Percentiles rank a stretch among this genome's conserved stretches.
phyloP scores from a whole-genome alignment of 805 yeast species.

The Maudiozyma saulgeensis region DNA sequence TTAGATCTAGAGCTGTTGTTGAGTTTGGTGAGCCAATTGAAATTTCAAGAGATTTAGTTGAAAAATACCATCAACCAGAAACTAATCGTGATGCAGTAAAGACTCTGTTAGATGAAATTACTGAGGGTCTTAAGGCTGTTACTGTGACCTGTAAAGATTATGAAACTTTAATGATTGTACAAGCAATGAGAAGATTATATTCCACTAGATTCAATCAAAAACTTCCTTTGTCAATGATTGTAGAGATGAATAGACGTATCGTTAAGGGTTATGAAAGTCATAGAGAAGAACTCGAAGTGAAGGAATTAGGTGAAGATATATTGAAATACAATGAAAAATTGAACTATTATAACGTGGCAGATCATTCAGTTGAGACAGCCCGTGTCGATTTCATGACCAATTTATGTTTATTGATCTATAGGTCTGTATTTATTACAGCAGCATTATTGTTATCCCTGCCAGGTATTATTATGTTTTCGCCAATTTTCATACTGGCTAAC shows the following conservation, averaged over 20 bases:
- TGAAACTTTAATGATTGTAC: conserved; percentile 81
- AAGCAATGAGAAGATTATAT: conserved; percentile 84
- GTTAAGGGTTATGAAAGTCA: conserved; percentile 72
- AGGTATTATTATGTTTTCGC: conserved; percentile 79
- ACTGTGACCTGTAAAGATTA: conserved; percentile 84
- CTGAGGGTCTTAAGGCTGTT: conserved; percentile 69
- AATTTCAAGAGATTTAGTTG: conserved; percentile 51
- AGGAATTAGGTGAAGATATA: conserved; percentile 52
- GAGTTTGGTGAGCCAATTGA: conserved; percentile 88
- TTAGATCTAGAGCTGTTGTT: conserved; percentile 88
- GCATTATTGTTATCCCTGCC: conserved; percentile 67
- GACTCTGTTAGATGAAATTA: conserved; percentile 57
- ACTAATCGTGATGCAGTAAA: conserved; percentile 59
- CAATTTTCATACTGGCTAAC: conserved; percentile 76
- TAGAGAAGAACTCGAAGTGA: conserved; percentile 60
- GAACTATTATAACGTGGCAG: conserved; percentile 52
- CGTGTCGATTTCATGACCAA: conserved; percentile 43
- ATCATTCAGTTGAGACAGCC: conserved; percentile 42
- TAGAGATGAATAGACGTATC: conserved; percentile 84
- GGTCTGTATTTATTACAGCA: conserved; percentile 47
- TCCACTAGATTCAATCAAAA: conserved; percentile 47
- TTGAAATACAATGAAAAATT: conserved; percentile 65
- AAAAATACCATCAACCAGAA: conserved; percentile 47
- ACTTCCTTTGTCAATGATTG: conserved; percentile 71
- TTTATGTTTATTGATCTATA: conserved; percentile 42